Conservation (phyloP, 148 eudicot species). For the Spergularia marina region DNA sequence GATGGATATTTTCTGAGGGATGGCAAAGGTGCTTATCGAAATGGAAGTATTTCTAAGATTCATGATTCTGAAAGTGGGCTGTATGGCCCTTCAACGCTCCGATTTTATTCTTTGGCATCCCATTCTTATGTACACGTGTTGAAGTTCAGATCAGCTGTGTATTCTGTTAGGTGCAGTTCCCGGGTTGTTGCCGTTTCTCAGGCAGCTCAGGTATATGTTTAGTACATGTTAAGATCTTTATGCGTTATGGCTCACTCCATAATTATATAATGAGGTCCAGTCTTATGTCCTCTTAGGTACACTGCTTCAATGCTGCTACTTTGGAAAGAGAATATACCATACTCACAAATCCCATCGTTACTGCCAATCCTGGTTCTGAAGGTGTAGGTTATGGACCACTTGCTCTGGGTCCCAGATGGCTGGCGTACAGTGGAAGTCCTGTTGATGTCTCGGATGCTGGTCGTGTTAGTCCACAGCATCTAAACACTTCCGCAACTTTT, state of each 20-base stretch:
- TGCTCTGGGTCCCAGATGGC: conserved; percentile 91
- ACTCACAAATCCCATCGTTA: conserved; percentile 63
- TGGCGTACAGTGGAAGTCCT: conserved; percentile 78
- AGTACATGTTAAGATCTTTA: not conserved
- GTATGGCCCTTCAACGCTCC: conserved; percentile 50
- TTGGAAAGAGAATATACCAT: conserved; percentile 70
- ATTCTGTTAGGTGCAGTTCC: conserved; percentile 75
- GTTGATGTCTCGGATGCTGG: conserved; percentile 45
- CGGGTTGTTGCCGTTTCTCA: conserved; percentile 70
- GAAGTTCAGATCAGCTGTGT: conserved; percentile 65
- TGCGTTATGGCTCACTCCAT: not conserved
- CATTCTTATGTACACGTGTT: conserved; percentile 55
- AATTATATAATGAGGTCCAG: conserved; percentile 1
- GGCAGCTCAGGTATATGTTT: conserved; percentile 65
- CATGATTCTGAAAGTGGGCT: conserved; percentile 37
- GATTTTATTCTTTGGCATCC: conserved; percentile 69
- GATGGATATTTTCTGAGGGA: conserved; percentile 48
- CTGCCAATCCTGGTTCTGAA: conserved; percentile 44
- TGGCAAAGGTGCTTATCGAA: conserved; percentile 26
- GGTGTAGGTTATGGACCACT: conserved; percentile 77
- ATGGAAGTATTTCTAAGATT: conserved; percentile 37
- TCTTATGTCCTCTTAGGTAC: conserved; percentile 46
- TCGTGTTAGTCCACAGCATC: conserved; percentile 60
- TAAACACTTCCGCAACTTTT: conserved; percentile 46
- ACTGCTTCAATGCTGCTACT: conserved; percentile 79